These are phyloP conservation scores for Rhizopogon roseolus DNA, from an alignment of 768 basidiomycete genomes.

Conservation along the genomic window DNA sequence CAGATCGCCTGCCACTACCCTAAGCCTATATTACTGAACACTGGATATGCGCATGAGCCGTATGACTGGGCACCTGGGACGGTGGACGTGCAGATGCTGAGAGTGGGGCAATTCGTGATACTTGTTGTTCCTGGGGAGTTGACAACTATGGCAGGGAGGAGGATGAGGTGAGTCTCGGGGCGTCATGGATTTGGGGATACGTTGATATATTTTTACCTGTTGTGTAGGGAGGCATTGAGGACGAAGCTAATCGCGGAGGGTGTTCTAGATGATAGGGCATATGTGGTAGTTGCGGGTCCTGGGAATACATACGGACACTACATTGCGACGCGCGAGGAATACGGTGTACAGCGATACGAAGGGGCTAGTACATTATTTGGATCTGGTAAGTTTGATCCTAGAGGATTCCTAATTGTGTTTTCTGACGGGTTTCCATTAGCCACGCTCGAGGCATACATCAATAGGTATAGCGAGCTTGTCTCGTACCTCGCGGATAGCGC, in stretches of 20 bases:
- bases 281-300: slow-evolving; percentile 78
- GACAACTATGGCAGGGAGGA: slow-evolving; percentile 79
- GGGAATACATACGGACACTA: slow-evolving; percentile 80
- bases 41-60: slow-evolving; percentile 64
- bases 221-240: slow-evolving; percentile 59
- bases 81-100: slow-evolving; percentile 74
- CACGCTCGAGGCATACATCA: slow-evolving; percentile 77
- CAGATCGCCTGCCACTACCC: slow-evolving; percentile 71
- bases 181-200: background rate
- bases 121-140: slow-evolving; percentile 74
- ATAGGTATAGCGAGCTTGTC: slow-evolving; percentile 67
- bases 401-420: background rate
- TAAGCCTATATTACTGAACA: slow-evolving; percentile 76
- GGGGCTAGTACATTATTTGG: slow-evolving; percentile 80
- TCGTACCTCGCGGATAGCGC: slow-evolving; percentile 51
- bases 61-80: slow-evolving; percentile 74
- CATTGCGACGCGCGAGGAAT: slow-evolving; percentile 69
- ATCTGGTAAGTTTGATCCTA: slow-evolving; percentile 44
- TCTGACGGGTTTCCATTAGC: slow-evolving; percentile 29
- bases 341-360: slow-evolving; percentile 72
- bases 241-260: slow-evolving; percentile 57
- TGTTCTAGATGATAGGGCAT: slow-evolving; percentile 60
- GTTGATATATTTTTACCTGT: background rate
- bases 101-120: slow-evolving; percentile 72
- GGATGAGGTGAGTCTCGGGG: slow-evolving; percentile 50